Conservation (phyloP, 495 filamentous ascomycete genomes). For the Bryoglossum gracile region DNA sequence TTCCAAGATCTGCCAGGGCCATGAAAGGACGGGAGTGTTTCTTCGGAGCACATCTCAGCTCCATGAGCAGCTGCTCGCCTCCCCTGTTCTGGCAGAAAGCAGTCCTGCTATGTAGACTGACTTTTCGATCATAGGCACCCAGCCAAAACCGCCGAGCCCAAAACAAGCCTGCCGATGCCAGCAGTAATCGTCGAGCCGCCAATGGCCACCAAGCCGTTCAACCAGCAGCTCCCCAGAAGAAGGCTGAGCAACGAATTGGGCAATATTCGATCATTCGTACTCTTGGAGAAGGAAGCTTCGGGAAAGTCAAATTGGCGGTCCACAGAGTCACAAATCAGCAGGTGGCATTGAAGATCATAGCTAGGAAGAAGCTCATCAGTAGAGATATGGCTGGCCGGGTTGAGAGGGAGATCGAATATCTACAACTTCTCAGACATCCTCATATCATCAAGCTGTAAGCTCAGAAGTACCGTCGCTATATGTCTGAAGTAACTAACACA, state of each 20-base stretch:
- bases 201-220: conserved; percentile 27
- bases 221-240: conserved; percentile 29
- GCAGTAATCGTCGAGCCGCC: conserved; percentile 22
- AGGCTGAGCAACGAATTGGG: conserved; percentile 71
- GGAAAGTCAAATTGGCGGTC: conserved; percentile 94
- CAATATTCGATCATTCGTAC: conserved; percentile 87
- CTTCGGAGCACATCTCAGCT: too few relatives aligned
- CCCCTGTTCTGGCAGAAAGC: too few relatives aligned
- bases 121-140: too few relatives aligned
- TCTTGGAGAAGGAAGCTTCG: conserved; percentile 92
- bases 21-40: too few relatives aligned
- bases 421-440: conserved; percentile 90
- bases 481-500: too few relatives aligned
- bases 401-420: conserved; percentile 95
- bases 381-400: conserved; percentile 96
- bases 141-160: conserved; percentile 51
- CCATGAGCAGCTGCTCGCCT: too few relatives aligned
- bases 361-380: conserved; percentile 87
- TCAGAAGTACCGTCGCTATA: too few relatives aligned
- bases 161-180: conserved; percentile 25
- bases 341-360: conserved; percentile 96
- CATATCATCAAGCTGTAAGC: conserved; percentile 97
- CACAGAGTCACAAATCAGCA: conserved; percentile 86
- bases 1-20: too few relatives aligned
- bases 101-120: too few relatives aligned